Conservation (phyloP, 1,284 basidiomycete species). For the Leccinum glutinopallens region DNA sequence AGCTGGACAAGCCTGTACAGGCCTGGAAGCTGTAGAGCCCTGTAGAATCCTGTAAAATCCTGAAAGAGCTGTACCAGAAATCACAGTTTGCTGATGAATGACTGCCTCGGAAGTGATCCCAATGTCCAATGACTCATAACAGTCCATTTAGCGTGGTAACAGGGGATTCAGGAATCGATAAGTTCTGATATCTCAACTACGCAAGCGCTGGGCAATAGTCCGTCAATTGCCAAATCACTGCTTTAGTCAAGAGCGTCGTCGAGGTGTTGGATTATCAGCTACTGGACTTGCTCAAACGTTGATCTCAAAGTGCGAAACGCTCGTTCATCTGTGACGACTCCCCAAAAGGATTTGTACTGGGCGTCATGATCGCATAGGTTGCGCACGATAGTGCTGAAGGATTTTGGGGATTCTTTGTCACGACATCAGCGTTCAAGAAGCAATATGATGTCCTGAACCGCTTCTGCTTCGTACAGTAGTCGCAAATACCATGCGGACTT, state of each 20-base stretch:
- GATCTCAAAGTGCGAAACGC: neutral
- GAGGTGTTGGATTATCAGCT: neutral
- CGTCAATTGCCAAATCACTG: neutral
- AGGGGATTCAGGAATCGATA: too few relatives aligned
- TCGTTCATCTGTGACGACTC: neutral
- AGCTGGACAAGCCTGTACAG: too few relatives aligned
- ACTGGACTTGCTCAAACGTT: neutral
- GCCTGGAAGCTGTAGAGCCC: too few relatives aligned
- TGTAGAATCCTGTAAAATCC: too few relatives aligned
- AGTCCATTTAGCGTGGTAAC: too few relatives aligned
- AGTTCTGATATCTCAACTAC: too few relatives aligned
- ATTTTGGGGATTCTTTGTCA: neutral
- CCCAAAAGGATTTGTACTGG: neutral
- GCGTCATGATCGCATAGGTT: neutral
- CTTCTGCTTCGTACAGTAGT: neutral
- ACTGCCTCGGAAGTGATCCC: too few relatives aligned
- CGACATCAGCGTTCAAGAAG: neutral
- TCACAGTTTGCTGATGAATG: too few relatives aligned
- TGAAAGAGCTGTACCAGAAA: too few relatives aligned
- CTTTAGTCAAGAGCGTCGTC: neutral
- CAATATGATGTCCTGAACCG: neutral
- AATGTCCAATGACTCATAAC: too few relatives aligned
- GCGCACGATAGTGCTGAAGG: neutral
- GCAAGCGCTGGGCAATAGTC: too few relatives aligned
- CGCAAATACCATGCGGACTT: neutral